Conservation (phyloP, 2,329 filamentous ascomycete species). For the Colletotrichum cuscutae region DNA sequence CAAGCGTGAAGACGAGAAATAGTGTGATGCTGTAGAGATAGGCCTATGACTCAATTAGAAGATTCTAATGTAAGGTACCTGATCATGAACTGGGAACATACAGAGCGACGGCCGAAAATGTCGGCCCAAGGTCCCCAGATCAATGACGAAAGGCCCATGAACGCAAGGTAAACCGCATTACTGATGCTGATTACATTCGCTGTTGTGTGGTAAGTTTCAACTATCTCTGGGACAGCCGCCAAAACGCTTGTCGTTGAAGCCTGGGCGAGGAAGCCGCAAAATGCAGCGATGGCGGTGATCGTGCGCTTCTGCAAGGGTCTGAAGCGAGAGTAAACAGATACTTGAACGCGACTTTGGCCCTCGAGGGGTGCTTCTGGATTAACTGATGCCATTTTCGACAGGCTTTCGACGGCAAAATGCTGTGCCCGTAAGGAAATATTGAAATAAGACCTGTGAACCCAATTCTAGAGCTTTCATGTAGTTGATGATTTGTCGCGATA, state of each 20-base stretch:
- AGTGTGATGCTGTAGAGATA: slow-evolving; percentile 68
- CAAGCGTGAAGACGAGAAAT: slow-evolving; percentile 75
- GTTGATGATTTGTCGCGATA: too few relatives aligned
- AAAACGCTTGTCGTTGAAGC: slow-evolving; percentile 79
- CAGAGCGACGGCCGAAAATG: slow-evolving; percentile 68
- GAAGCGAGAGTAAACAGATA: slow-evolving; percentile 13
- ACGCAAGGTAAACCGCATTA: slow-evolving; percentile 78
- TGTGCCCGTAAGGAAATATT: too few relatives aligned
- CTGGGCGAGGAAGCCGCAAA: slow-evolving; percentile 74
- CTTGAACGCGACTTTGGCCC: background rate
- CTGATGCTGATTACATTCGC: slow-evolving; percentile 77
- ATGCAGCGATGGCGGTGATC: slow-evolving; percentile 38
- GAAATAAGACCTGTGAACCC: too few relatives aligned
- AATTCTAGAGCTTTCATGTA: too few relatives aligned
- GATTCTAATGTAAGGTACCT: background rate
- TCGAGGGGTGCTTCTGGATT: background rate
- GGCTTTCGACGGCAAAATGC: too few relatives aligned
- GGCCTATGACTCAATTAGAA: slow-evolving; percentile 49
- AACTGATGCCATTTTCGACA: background rate
- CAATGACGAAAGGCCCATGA: slow-evolving; percentile 77
- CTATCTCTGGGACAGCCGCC: slow-evolving; percentile 79
- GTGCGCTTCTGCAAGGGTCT: slow-evolving; percentile 12
- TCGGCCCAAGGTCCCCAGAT: slow-evolving; percentile 80
- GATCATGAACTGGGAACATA: slow-evolving; percentile 45
- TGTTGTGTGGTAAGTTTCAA: slow-evolving; percentile 70